Percentiles rank a stretch among this genome's conserved stretches.
Conservation (phyloP, 768 basidiomycete species). For the Rhizopogon rudus region DNA sequence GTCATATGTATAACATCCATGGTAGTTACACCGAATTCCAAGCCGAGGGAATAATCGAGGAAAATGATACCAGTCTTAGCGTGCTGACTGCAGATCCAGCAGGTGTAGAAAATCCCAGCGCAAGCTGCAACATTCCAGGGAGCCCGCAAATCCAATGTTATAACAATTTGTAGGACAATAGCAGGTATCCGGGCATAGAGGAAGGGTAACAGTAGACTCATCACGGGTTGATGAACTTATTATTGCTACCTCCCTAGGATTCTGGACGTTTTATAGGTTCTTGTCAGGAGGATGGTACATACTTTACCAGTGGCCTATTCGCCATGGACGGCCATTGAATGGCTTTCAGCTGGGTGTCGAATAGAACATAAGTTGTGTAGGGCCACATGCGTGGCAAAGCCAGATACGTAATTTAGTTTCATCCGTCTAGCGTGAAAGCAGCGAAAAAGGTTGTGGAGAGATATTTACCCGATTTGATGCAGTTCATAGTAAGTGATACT, state of each 20-base stretch:
- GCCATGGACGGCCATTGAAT: too few relatives aligned
- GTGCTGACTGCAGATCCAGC: background rate
- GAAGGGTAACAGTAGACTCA: background rate
- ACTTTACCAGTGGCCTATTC: too few relatives aligned
- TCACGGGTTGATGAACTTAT: background rate
- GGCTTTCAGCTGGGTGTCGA: too few relatives aligned
- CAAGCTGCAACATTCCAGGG: background rate
- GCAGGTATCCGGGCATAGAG: background rate
- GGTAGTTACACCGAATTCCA: slow-evolving; percentile 13
- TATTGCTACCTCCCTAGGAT: background rate
- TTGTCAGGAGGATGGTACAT: background rate
- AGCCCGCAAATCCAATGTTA: background rate
- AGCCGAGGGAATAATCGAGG: slow-evolving; percentile 2
- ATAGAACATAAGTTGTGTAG: too few relatives aligned
- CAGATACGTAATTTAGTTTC: too few relatives aligned
- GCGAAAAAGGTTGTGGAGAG: too few relatives aligned
- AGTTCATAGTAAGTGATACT: too few relatives aligned
- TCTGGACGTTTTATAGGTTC: background rate
- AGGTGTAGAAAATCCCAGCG: background rate
- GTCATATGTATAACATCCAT: slow-evolving; percentile 24
- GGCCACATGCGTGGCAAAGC: too few relatives aligned
- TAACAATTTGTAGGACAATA: background rate
- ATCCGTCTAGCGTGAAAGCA: too few relatives aligned
- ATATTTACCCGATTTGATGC: too few relatives aligned
- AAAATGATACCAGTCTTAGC: background rate